These are phyloP conservation scores for Rosa chinensis DNA, from an alignment of 306 rosid genomes.

Conservation along the genomic window DNA sequence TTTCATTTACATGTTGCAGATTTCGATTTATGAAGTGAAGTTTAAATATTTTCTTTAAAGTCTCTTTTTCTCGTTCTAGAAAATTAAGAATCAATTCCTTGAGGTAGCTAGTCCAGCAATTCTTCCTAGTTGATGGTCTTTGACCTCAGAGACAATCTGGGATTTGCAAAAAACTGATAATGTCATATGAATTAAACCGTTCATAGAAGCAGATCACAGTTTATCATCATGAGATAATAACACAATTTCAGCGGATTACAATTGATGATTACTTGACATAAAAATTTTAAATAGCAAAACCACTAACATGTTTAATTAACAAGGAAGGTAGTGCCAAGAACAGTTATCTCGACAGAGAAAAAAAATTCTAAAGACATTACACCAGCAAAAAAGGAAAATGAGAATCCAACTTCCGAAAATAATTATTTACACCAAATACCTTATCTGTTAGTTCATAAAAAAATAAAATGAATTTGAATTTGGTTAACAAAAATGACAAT, in stretches of 20 bases:
- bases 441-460: not conserved
- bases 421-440: not conserved
- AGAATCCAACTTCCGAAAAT: not conserved
- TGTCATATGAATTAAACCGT: not conserved
- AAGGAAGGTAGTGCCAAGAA: conserved; percentile 4
- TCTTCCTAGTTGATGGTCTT: not conserved
- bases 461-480: not conserved
- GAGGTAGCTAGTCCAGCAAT: not conserved
- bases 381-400: not conserved
- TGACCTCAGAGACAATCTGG: not conserved
- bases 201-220: not conserved
- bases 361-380: not conserved
- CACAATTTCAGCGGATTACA: not conserved
- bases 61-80: not conserved
- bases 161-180: not conserved
- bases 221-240: not conserved
- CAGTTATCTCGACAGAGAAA: not conserved
- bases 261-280: not conserved
- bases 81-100: not conserved
- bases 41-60: not conserved
- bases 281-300: not conserved
- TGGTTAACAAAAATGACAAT: not conserved
- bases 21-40: not conserved
- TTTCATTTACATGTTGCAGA: not conserved
- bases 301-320: not conserved